phyloP scores from a whole-genome alignment of 352 stramenopile species.

The Albugo laibachii region DNA sequence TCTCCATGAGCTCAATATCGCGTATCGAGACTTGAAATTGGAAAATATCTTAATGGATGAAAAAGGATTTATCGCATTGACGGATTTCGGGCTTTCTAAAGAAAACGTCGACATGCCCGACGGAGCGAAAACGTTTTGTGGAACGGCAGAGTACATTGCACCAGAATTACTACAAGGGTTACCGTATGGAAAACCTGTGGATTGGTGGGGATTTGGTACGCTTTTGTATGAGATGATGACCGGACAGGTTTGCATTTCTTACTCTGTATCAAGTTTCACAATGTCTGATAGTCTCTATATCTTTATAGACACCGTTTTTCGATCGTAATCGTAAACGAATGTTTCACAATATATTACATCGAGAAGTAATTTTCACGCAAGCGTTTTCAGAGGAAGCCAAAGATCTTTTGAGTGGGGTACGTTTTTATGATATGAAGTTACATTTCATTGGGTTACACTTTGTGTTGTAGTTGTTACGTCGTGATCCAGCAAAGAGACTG shows the following conservation, averaged over 20 bases:
- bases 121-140: constrained; percentile 84
- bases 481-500: constrained; percentile 66
- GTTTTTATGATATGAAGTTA: constrained; percentile 1
- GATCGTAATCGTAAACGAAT: constrained; percentile 89
- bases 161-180: constrained; percentile 81
- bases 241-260: constrained; percentile 21
- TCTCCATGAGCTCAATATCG: constrained; percentile 85
- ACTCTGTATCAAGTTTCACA: not conserved
- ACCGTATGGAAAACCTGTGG: constrained; percentile 78
- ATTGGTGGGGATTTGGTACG: constrained; percentile 89
- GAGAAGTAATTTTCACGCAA: constrained; percentile 69
- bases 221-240: constrained; percentile 92
- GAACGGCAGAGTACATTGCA: constrained; percentile 86
- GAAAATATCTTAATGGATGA: constrained; percentile 93
- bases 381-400: constrained; percentile 79
- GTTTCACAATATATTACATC: constrained; percentile 87
- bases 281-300: not conserved
- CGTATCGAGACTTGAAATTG: constrained; percentile 88
- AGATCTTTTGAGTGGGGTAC: constrained; percentile 45
- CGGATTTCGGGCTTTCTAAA: constrained; percentile 87
- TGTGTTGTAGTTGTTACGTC: constrained; percentile 29
- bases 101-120: constrained; percentile 77
- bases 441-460: not conserved
- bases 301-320: constrained; percentile 82
- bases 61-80: constrained; percentile 83